A percentile compares a stretch with the other conserved stretches of the same genome.
phyloP scores from a whole-genome alignment of 305 asterid genomes.

The Petunia hybrid region DNA sequence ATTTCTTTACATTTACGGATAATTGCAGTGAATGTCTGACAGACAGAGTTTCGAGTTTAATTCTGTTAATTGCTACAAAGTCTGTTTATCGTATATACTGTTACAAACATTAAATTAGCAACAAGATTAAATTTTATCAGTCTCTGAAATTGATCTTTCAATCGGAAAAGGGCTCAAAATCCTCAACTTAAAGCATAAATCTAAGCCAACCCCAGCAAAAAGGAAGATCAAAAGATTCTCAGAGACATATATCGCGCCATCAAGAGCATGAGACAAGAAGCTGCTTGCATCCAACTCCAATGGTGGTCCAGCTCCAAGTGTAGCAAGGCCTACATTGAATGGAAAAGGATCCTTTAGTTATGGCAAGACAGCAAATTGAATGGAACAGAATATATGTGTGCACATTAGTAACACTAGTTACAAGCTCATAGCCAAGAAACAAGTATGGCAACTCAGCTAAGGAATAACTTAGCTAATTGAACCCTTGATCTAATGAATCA shows the following conservation, averaged over 20 bases:
- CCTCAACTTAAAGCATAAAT: conserved; percentile 73
- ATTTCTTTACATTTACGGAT: neutral
- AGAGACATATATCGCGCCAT: conserved; percentile 67
- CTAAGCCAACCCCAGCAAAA: conserved; percentile 85
- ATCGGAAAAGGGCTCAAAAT: conserved; percentile 79
- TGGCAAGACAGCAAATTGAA: neutral
- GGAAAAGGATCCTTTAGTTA: neutral
- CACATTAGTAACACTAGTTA: neutral
- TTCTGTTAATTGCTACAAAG: conserved; percentile 11
- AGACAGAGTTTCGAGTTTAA: neutral
- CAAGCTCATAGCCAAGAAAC: neutral
- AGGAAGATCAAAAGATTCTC: conserved; percentile 79
- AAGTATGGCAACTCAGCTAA: neutral
- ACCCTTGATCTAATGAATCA: conserved; percentile 6
- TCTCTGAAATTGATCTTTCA: conserved; percentile 52
- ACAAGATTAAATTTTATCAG: conserved; percentile 21
- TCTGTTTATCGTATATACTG: neutral
- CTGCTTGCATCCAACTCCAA: conserved; percentile 66
- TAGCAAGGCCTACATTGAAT: conserved; percentile 74
- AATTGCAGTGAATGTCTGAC: neutral
- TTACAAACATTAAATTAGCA: neutral
- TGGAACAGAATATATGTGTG: neutral
- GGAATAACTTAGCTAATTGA: conserved; percentile 10
- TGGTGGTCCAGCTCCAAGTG: conserved; percentile 64
- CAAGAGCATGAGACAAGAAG: conserved; percentile 61